Percentiles rank a stretch among this genome's conserved stretches.
These are phyloP conservation scores for Musa troglodytarum DNA, from an alignment of 176 grass and related monocot genomes.

Conservation along the genomic window DNA sequence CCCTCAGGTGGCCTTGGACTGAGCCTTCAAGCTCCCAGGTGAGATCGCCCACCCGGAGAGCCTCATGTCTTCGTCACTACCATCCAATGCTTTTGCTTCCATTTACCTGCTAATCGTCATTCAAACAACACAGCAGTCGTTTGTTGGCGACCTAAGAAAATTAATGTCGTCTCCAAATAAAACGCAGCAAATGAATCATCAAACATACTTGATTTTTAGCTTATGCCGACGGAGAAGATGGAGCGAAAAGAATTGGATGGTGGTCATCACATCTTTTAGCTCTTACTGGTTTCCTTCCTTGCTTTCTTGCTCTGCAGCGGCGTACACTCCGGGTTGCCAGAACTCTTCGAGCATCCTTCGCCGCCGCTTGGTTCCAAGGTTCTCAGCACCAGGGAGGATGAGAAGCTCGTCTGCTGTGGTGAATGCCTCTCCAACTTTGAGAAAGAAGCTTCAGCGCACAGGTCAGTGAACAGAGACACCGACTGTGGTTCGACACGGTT, in stretches of 20 bases:
- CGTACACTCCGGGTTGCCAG: conserved; percentile 30
- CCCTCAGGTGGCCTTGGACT: conserved; percentile 48
- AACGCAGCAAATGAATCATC: no score
- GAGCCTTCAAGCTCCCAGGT: conserved; percentile 50
- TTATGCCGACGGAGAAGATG: background rate
- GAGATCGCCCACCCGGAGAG: conserved; percentile 17
- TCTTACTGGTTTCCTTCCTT: background rate
- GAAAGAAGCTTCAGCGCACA: conserved; percentile 48
- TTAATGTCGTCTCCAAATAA: no score
- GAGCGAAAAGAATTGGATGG: background rate
- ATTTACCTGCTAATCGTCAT: background rate
- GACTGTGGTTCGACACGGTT: conserved; percentile 24
- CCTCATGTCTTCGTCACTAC: background rate
- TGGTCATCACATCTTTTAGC: background rate
- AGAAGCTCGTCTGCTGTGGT: conserved; percentile 48
- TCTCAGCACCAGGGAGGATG: conserved; percentile 28
- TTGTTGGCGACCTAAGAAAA: no score
- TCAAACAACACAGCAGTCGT: no score
- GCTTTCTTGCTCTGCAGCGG: conserved; percentile 23
- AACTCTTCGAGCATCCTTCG: conserved; percentile 26
- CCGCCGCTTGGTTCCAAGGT: conserved; percentile 25
- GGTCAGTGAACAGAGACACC: conserved; percentile 25
- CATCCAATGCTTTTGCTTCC: background rate
- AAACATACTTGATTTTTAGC: no score
- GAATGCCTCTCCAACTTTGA: conserved; percentile 72